Base-by-base conservation (phyloP, 129 eudicot genomes). In the Rutidosis leptorrhynchoides region DNA sequence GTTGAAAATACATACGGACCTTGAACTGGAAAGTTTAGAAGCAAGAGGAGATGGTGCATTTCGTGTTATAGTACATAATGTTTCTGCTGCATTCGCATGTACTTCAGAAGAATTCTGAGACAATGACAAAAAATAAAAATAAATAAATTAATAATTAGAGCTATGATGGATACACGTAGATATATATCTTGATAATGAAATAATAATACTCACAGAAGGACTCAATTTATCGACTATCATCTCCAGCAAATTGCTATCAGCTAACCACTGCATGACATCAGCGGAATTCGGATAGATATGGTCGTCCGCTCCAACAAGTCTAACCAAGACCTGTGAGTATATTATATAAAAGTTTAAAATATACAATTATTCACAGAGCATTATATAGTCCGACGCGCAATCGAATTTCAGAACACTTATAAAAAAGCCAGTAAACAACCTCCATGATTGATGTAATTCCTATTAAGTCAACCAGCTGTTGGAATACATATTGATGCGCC, bases 401-500 rank as follows among this genome's bases (percentile, higher is more conserved):
- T 17, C 6, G 11, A 0, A n/a, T 7, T 49, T 17, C 55, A 7
- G 1, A 49, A 49, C 24, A 17, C 0, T 49, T 49, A 49, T n/a
- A 15, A 57, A 1, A 57, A 0, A 57, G 17, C 3, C 28, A 14
- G 9, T 57, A 24, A 8, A 43, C 9, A 19, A 89, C 99, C 99
- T 93, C 99, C 95, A 85, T 93, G 63, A 89, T 89, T 42, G 96
- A 93, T 51, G 99, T 93, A 70, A 93, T 81, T 71, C 96, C 99
- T 71, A 93, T 93, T 79, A 93, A 86, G 81, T 93, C 96, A 70
- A 93, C 99, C 66, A 89, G 78, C 74, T 86, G 87, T 48, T 71
- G 80, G 70, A 93, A 86, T 82, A 93, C 87, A 78, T 93, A 75
- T 56, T 80, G 95, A 71, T 86, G 96, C 1, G 82, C 86, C 98